Base-by-base conservation (phyloP, 352 stramenopile species). In the Pythium volutum region DNA sequence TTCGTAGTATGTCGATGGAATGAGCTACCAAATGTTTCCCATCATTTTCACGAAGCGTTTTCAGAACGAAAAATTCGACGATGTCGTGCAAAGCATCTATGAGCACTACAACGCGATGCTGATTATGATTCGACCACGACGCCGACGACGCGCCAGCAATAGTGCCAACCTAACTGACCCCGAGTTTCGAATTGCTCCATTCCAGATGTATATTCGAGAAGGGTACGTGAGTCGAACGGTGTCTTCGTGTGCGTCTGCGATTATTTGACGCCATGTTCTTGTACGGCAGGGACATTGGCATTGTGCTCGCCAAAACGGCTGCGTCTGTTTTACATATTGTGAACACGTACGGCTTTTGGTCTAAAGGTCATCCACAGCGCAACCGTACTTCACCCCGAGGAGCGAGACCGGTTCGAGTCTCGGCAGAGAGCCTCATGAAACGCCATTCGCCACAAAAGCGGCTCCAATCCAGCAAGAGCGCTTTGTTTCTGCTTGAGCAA, bases 21-120 rank as follows among this genome's bases (percentile, higher is more conserved):
- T 91, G 73, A 83, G 75, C 52, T 69, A 81, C 42, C 81, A 89
- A 55, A 51, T 88, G 15, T 91, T 86, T 31, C 75, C 81, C 2
- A 75, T 91, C 9, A 70, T 86, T 9, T 88, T 91, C 54, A 79
- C 75, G 8, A 71, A 74, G 26, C 69, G 54, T 14, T 89, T 91
- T 63, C 71, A 84, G 4, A 62, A 73, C 23, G 60, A 84, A 15
- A 82, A 72, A 38, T 91, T 73, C 31, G 69, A 77, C 10, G 70
- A 81, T 25, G 77, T 87, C 29, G 77, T 73, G 34, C 75, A 75
- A 10, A 74, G 81, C 25, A 62, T 91, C 14, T 91, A 80, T 52
- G 61, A 85, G 55, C 74, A 67, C 11, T 91, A 84, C 47, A 64
- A 70, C 0, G 68, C 68, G 11, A 59, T 88, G 15, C 60, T 88